A percentile compares a stretch with the other conserved stretches of the same genome.
Evolutionary conservation across 257 asterid species (phyloP).

Genomic region (Scutellaria galericulata): DNA sequence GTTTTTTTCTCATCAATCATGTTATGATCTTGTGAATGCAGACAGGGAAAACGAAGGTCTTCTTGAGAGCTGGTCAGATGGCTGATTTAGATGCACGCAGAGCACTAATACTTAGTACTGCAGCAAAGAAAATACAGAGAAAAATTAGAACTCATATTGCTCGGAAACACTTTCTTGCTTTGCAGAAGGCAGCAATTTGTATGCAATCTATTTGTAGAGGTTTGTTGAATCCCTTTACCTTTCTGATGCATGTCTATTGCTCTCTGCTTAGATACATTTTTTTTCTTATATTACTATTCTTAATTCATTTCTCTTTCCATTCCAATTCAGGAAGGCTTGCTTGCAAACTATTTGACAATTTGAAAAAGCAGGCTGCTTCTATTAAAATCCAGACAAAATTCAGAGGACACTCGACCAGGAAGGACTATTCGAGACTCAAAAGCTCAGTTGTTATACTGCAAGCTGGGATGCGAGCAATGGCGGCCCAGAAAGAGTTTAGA

Average conservation of each 20-base stretch:
- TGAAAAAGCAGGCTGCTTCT: conserved; percentile 80
- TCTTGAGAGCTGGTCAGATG: conserved; percentile 97
- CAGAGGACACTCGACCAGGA: conserved; percentile 79
- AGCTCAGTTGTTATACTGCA: conserved; percentile 64
- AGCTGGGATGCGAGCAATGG: conserved; percentile 84
- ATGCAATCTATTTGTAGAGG: conserved; percentile 91
- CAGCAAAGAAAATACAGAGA: conserved; percentile 89
- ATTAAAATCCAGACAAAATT: conserved; percentile 73
- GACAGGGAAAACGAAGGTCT: conserved; percentile 92
- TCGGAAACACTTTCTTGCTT: conserved; percentile 69
- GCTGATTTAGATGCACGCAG: conserved; percentile 94
- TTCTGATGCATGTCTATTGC: not conserved
- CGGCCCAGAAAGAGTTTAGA: conserved; percentile 68
- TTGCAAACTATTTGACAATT: conserved; percentile 54
- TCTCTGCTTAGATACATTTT: not conserved
- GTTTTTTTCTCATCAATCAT: not conserved
- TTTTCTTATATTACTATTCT: conserved; percentile 1
- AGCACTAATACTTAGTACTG: conserved; percentile 74
- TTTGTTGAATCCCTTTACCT: conserved; percentile 38
- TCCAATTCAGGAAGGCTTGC: conserved; percentile 74
- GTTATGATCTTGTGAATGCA: conserved; percentile 43
- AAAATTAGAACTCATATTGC: conserved; percentile 75
- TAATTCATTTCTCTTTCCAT: conserved; percentile 7
- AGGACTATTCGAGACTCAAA: conserved; percentile 58
- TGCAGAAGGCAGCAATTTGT: conserved; percentile 75